Conservation (phyloP, 2,329 filamentous ascomycete genomes). For the Cercospora canescens region DNA sequence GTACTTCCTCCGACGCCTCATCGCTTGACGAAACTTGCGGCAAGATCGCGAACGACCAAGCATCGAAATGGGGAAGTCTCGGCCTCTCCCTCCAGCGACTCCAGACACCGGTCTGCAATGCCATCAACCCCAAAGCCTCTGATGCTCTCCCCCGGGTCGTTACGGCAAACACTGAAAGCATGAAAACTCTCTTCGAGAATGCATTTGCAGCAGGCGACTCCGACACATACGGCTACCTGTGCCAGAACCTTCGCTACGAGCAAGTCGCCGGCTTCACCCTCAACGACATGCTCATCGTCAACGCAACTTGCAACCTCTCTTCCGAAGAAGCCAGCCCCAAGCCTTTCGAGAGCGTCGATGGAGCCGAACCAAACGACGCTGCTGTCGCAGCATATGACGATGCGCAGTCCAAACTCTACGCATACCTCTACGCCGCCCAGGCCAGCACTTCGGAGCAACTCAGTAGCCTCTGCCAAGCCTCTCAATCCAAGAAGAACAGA, state of each 20-base stretch:
- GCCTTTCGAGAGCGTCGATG: slow-evolving; percentile 14
- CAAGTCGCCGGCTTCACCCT: slow-evolving; percentile 28
- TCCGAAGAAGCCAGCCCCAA: slow-evolving; percentile 6
- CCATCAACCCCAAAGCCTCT: slow-evolving; percentile 21
- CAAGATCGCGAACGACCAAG: slow-evolving; percentile 21
- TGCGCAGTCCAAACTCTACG: slow-evolving; percentile 24
- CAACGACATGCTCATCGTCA: slow-evolving; percentile 20
- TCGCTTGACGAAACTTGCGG: slow-evolving; percentile 26
- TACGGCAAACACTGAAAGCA: slow-evolving; percentile 26
- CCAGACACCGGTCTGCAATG: slow-evolving; percentile 25
- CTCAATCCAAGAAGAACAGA: neutral
- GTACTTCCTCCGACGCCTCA: slow-evolving; percentile 22
- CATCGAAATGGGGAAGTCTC: slow-evolving; percentile 22
- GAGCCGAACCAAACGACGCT: slow-evolving; percentile 7
- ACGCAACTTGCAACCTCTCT: slow-evolving; percentile 23
- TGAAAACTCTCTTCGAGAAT: slow-evolving; percentile 27
- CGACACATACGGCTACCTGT: slow-evolving; percentile 26
- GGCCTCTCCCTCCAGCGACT: slow-evolving; percentile 25
- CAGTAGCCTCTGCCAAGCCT: neutral
- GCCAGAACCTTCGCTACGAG: slow-evolving; percentile 27
- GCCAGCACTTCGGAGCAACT: slow-evolving; percentile 12
- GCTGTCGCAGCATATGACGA: slow-evolving; percentile 22
- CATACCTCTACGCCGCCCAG: slow-evolving; percentile 21
- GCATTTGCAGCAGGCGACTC: slow-evolving; percentile 25
- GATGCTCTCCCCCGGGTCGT: slow-evolving; percentile 22